These are phyloP conservation scores for Dothiorella sarmentorum DNA, from an alignment of 2,329 filamentous ascomycete genomes.

Conservation along the genomic window DNA sequence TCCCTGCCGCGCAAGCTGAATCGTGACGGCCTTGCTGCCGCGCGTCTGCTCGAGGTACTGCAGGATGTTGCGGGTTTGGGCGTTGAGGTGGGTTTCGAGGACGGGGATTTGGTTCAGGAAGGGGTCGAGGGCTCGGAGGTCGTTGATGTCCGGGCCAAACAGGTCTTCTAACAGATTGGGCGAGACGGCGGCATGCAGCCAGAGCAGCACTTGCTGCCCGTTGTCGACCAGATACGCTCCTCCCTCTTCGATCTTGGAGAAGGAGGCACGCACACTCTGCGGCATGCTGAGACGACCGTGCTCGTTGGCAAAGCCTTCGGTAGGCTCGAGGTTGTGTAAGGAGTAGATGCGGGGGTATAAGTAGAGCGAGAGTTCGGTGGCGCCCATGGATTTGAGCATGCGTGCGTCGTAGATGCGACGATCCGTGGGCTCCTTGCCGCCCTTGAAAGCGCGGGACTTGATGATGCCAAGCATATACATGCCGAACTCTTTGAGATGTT, in stretches of 20 bases:
- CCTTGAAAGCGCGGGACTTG: slow-evolving; percentile 90
- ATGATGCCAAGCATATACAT: slow-evolving; percentile 92
- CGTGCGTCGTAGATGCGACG: slow-evolving; percentile 87
- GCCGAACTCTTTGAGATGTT: slow-evolving; percentile 91
- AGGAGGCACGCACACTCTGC: slow-evolving; percentile 74
- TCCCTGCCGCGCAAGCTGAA: slow-evolving; percentile 88
- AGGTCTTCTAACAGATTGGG: slow-evolving; percentile 88
- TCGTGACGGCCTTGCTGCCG: slow-evolving; percentile 80
- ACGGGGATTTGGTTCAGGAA: slow-evolving; percentile 77
- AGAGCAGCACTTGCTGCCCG: slow-evolving; percentile 84
- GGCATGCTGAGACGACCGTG: slow-evolving; percentile 86
- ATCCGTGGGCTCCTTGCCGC: slow-evolving; percentile 85
- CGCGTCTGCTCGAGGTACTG: slow-evolving; percentile 78
- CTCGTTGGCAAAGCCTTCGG: slow-evolving; percentile 90
- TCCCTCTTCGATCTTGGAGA: slow-evolving; percentile 83
- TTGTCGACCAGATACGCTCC: slow-evolving; percentile 95
- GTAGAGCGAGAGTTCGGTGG: slow-evolving; percentile 81
- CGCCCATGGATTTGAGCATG: slow-evolving; percentile 83
- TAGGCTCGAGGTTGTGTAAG: slow-evolving; percentile 80
- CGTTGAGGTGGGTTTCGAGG: slow-evolving; percentile 87
- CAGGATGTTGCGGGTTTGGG: slow-evolving; percentile 88
- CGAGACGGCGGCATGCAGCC: slow-evolving; percentile 89
- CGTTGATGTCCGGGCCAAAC: slow-evolving; percentile 72
- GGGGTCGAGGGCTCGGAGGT: slow-evolving; percentile 73
- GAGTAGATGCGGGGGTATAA: slow-evolving; percentile 93